Conservation (phyloP, 208 protist genomes). For the Leptomonas pyrrhocoris region DNA sequence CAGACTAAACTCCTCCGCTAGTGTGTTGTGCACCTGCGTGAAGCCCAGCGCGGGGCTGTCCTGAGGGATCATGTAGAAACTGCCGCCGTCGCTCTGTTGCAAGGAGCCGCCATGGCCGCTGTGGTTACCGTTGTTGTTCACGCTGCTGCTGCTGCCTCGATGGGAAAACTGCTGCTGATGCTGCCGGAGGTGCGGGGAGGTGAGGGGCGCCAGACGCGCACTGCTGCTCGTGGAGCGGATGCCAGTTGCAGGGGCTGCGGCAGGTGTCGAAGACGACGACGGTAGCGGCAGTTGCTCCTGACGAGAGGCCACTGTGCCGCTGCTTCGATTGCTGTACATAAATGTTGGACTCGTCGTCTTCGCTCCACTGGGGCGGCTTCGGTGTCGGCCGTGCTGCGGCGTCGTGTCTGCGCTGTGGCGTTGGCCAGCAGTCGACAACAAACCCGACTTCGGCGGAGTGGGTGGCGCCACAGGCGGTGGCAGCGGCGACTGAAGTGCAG, state of each 20-base stretch:
- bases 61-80: constrained; percentile 16
- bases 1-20: constrained; percentile 70
- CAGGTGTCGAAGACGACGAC: not conserved
- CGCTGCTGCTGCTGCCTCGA: not conserved
- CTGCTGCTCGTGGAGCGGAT: constrained; percentile 6
- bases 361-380: not conserved
- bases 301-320: not conserved
- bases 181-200: constrained; percentile 13
- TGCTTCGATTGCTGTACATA: constrained; percentile 29
- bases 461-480: too few species aligned
- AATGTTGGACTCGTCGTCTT: constrained; percentile 1
- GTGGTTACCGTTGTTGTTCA: constrained; percentile 14
- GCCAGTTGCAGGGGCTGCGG: not conserved
- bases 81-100: constrained; percentile 1
- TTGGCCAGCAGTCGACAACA: not conserved
- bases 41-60: constrained; percentile 59
- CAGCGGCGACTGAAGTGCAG: not conserved
- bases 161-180: constrained; percentile 7
- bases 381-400: not conserved
- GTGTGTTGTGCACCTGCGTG: constrained; percentile 53
- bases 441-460: not conserved
- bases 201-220: constrained; percentile 1
- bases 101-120: not conserved
- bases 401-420: not conserved
- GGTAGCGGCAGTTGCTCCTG: not conserved